Evolutionary conservation across 106 monocot species (phyloP), one percentile per base, ranked within the genome.

Genomic region (Chionographis japonica): DNA sequence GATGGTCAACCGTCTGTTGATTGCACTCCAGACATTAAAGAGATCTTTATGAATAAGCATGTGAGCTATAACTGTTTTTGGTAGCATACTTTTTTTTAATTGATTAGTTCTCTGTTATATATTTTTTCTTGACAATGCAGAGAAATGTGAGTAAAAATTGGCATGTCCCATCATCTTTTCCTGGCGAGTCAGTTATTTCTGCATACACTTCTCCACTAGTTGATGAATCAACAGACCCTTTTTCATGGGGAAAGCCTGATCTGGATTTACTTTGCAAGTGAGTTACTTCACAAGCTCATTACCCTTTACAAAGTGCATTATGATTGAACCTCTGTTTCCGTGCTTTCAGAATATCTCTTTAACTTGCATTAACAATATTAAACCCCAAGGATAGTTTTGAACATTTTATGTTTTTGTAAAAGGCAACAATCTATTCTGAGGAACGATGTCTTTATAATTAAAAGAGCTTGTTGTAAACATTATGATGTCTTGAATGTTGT

Each of bases 141-240:
- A 97, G 95, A 83, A 97, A 92, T 68, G 77, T 92, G 67, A 97
- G 95, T 84, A 97, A 97, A 56, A 97, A 97, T 42, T 97, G 95
- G 95, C 92, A 92, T 69, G 67, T 97, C 37, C 86, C 95, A 55
- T 57, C 89, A 64, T 78, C 92, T 60, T 97, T 97, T 79, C 95
- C 95, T 58, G 89, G 95, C 52, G 77, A 78, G 0, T 65, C 84
- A 20, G 92, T 97, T 53, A 55, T 87, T 60, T 78, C 73, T 73
- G 95, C 89, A 67, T 97, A 92, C 66, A 73, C 35, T 59, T 79
- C 72, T 49, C 95, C 95, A 52, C 89, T 89, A 85, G 75, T 97
- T 72, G 92, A 97, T 79, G 75, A 85, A 19, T 97, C 95, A 76
- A 87, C 79, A 27, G 92, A 97, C 65, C 73, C 65, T 38, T 97